Base-by-base conservation (phyloP, 352 stramenopile species). In the Pythium rishiriense region DNA sequence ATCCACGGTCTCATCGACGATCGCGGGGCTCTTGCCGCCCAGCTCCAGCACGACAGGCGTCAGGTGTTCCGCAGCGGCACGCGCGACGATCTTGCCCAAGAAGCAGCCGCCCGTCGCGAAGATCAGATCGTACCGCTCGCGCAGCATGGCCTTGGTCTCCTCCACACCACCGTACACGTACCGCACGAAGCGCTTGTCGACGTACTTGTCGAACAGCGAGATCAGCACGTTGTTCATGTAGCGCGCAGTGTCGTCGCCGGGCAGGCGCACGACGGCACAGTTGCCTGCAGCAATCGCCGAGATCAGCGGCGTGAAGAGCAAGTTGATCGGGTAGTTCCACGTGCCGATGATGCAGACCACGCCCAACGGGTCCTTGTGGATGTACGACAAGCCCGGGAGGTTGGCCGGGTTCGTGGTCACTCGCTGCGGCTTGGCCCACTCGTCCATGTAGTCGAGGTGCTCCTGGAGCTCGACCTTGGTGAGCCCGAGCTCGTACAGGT, bases 21-120 rank as follows among this genome's bases (percentile, higher is more conserved):
- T 92, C 21, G 74, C 79, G 0, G 94, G 94, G 12, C 76, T 88
- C 76, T 98, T 98, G 47, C 97, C 97, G 60, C 97, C 97, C 1
- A 99, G 73, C 69, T 99, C 97, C 26, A 99, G 70, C 19, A 98
- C 75, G 17, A 83, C 87, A 1, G 97, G 97, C 12, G 97, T 99
- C n/a, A 99, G 68, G 47, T 89, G 80, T 70, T 98, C 88, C 14
- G 97, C 96, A 0, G 96, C 94, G 0, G 93, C 91, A n/a, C 75
- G 69, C 19, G 92, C 86, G 19, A 99, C 83, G 50, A 98, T 97
- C 69, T 96, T 94, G 58, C 94, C 96, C 24, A 92, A 25, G 24
- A 87, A 84, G 31, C 56, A 71, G 31, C 79, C 80, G 11, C 87
- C 85, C 1, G 87, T 97, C 45, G 80, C 86, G 43, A 97, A 89